These are phyloP conservation scores for Fusarium sp. DNA, from an alignment of 2,329 filamentous ascomycete genomes.

Conservation along the genomic window DNA sequence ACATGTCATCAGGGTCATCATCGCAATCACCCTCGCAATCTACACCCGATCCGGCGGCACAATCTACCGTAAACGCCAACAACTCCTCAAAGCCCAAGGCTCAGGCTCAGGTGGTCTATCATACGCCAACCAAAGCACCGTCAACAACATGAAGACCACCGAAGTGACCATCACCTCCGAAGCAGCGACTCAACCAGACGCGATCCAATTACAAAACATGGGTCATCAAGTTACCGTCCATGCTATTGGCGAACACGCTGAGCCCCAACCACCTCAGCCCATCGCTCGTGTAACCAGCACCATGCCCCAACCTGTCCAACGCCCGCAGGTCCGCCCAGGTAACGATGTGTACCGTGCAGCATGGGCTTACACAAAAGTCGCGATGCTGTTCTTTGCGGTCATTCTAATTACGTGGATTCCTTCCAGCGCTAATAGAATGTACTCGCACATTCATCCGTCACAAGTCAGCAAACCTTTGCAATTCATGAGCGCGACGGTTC, in stretches of 20 bases:
- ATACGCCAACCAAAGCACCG: background rate
- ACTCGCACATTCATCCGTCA: background rate
- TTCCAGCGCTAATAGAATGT: conserved; percentile 1
- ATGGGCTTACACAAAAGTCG: conserved; percentile 10
- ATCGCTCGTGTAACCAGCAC: background rate
- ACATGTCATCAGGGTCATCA: background rate
- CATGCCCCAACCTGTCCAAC: background rate
- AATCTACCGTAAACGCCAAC: conserved; percentile 9
- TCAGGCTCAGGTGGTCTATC: background rate
- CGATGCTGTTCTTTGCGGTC: background rate
- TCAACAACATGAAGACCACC: conserved; percentile 6
- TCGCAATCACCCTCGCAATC: background rate
- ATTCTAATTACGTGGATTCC: conserved; percentile 7
- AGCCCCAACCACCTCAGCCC: background rate
- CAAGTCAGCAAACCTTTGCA: conserved; percentile 2
- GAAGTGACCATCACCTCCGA: conserved; percentile 4
- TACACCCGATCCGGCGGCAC: conserved; percentile 2
- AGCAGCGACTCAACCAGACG: background rate
- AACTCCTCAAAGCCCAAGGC: background rate
- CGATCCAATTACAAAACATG: background rate
- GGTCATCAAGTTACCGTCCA: background rate
- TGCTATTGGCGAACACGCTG: background rate
- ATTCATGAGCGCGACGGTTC: background rate
- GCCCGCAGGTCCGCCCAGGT: accelerated
- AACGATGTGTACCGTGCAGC: conserved; percentile 13